These are phyloP conservation scores for Coemansia sp. DNA, from an alignment of 192 early-diverging fungal species.

Conservation along the genomic window DNA sequence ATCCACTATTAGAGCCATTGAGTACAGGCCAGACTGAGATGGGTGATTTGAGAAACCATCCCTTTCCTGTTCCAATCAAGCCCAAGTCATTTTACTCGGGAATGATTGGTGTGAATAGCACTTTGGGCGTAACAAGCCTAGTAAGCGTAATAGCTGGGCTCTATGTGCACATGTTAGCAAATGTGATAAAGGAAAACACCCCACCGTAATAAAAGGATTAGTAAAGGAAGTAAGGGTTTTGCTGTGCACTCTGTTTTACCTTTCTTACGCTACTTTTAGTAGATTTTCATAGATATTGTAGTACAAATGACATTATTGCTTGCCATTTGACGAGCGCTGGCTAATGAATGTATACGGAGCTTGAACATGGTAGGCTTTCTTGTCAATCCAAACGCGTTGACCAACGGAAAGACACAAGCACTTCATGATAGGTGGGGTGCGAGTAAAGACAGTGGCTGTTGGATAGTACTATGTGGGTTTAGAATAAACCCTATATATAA, in stretches of 20 bases:
- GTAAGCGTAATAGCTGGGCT: neutral
- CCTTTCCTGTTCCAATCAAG: neutral
- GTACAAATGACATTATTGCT: no score
- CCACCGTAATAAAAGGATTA: neutral
- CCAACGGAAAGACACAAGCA: no score
- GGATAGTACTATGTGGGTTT: no score
- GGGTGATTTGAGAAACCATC: slow-evolving; percentile 4
- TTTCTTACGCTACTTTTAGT: no score
- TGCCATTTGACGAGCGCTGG: no score
- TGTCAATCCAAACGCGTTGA: no score
- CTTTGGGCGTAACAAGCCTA: neutral
- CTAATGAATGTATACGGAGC: no score
- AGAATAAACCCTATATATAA: no score
- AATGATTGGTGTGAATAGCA: neutral
- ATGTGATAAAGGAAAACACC: neutral
- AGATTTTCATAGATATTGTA: no score
- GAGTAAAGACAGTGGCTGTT: no score
- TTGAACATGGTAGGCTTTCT: no score
- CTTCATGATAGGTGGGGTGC: no score
- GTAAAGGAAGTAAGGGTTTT: neutral
- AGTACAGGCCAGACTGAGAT: neutral
- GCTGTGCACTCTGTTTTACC: neutral
- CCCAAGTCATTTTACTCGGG: neutral
- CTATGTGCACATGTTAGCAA: neutral
- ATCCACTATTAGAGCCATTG: neutral